phyloP scores from a whole-genome alignment of 179 eudicot species.

The Monotropa hypopitys region DNA sequence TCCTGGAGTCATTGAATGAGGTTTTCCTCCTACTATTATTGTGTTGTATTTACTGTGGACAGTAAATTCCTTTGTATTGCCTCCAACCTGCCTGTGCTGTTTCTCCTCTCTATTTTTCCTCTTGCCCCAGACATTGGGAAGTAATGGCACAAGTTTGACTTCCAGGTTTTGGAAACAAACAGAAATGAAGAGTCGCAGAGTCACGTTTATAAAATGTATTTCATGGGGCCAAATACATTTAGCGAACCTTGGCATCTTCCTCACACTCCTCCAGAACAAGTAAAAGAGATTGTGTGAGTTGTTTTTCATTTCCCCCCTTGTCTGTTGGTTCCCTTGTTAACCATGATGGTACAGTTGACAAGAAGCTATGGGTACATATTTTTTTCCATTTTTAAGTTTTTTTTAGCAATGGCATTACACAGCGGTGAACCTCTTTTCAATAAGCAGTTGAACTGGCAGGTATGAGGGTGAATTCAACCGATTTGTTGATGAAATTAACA shows the following conservation, averaged over 20 bases:
- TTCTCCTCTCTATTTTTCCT: background rate
- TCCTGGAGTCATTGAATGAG: constrained; percentile 97
- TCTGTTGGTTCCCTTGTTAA: background rate
- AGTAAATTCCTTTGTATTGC: background rate
- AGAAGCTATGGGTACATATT: background rate
- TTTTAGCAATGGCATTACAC: background rate
- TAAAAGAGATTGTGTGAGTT: constrained; percentile 85
- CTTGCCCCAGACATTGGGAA: background rate
- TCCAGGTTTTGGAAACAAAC: constrained; percentile 94
- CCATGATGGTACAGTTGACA: background rate
- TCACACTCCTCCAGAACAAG: constrained; percentile 89
- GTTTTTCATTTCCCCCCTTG: background rate
- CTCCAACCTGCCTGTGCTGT: background rate
- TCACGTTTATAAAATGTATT: constrained; percentile 96
- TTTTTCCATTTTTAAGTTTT: background rate
- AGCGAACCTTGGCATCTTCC: constrained; percentile 98
- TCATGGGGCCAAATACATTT: constrained; percentile 92
- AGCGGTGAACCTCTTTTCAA: background rate
- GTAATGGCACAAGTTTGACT: constrained; percentile 4
- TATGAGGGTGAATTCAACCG: constrained; percentile 87
- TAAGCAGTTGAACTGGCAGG: constrained; percentile 31
- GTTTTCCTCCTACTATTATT: constrained; percentile 20
- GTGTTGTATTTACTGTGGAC: background rate
- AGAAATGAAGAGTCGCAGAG: constrained; percentile 91
- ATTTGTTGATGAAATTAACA: constrained; percentile 91